Evolutionary conservation across 495 filamentous ascomycete species (phyloP).

Genomic region (Penicillium manginii): DNA sequence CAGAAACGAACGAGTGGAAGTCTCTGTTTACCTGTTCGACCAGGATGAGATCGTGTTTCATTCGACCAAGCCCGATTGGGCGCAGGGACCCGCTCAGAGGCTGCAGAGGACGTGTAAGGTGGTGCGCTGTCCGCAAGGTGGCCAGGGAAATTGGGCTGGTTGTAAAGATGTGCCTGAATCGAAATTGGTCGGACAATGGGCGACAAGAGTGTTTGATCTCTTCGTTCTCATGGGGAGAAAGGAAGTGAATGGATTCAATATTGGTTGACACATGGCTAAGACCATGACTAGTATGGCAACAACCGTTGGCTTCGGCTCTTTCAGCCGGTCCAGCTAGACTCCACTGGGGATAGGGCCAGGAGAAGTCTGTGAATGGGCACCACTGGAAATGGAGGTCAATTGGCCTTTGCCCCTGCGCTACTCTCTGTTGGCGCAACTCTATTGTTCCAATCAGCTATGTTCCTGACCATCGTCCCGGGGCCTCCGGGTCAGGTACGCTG

Average conservation of each 20-base stretch:
- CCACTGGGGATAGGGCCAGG: constrained; percentile 7
- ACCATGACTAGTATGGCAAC: no score
- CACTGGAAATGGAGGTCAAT: neutral
- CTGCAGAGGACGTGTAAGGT: constrained; percentile 1
- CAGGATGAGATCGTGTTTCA: constrained; percentile 3
- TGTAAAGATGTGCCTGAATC: neutral
- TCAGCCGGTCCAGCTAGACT: constrained; percentile 8
- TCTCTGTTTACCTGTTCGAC: neutral
- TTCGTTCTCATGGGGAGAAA: neutral
- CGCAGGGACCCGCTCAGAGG: constrained; percentile 3
- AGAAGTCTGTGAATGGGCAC: neutral
- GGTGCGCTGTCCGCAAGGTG: constrained; percentile 2
- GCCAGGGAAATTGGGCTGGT: neutral
- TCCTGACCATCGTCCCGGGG: neutral
- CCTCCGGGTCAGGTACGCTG: neutral
- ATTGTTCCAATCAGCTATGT: constrained; percentile 1
- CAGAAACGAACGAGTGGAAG: neutral
- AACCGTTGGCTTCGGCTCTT: constrained; percentile 6
- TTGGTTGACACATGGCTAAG: neutral
- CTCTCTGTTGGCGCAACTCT: constrained; percentile 6
- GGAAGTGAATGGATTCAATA: neutral
- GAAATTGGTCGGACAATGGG: neutral
- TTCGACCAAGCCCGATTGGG: neutral
- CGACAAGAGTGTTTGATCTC: neutral
- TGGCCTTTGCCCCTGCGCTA: constrained; percentile 7